Evolutionary conservation across 371 early-diverging fungal genomes (phyloP), one percentile per base, ranked within the genome.

Genomic region (Rhizopus delemar): DNA sequence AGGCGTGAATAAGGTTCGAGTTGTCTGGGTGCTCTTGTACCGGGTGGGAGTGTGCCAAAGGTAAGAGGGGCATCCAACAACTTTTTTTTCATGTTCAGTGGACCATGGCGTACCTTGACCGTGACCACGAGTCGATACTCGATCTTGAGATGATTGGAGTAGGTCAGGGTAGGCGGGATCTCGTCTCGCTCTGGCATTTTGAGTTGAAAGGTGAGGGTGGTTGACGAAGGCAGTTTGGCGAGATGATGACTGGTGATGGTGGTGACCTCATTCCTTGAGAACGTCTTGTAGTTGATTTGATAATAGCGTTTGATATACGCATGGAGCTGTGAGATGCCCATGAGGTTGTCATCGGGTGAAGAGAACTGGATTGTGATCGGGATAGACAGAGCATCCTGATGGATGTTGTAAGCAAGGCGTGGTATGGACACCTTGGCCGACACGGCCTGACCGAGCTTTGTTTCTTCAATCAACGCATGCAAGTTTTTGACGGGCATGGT

Each of bases 281-380:
- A 71, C 1, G 68, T 62, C 29, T 68, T 65, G 32, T 71, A 65
- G 36, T 53, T 56, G 38, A 71, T 71, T 29, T 52, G 57, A 29
- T 68, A 62, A 35, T 58, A 59, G 3, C 68, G 56, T 31, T 71
- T 71, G 22, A 71, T 50, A 35, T 60, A 59, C 9, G 62, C 60
- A n/a, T 59, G 65, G 8, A 71, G 39, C 8, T 62, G 56, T 15
- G 60, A 57, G 12, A 65, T 8, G 48, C 48, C 8, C 3, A 53
- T 36, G 7, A 60, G 28, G 15, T 36, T 41, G 3, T 60, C 48
- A 11, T 53, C 56, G 2, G 43, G 22, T 12, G 57, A 60, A 6
- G 49, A 12, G 11, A 65, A 48, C 6, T 63, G 60, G 16, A 61
- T 51, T 15, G 52, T 56, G 8, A 63, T n/a, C 7, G 65, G 59